Evolutionary conservation across 2,329 filamentous ascomycete species (phyloP).

Genomic region (Exserohilum rostratum): DNA sequence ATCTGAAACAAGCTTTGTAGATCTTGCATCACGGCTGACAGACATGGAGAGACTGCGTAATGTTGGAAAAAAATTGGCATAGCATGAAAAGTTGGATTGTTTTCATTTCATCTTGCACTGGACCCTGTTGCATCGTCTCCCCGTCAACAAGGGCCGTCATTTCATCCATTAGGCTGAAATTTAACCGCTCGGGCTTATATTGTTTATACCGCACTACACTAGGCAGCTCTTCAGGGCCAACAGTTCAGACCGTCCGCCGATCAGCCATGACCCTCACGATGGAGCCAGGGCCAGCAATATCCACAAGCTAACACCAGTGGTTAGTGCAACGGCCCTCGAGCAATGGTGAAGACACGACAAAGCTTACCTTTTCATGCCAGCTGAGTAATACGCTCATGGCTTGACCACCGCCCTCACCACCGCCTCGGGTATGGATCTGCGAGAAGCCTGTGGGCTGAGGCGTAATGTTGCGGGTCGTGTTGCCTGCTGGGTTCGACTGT

Average conservation of each 20-base stretch:
- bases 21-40: neutral
- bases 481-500: slow-evolving; percentile 41
- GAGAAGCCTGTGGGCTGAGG: slow-evolving; percentile 89
- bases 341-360: slow-evolving; percentile 1
- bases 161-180: neutral
- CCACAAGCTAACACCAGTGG: slow-evolving; percentile 69
- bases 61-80: no score
- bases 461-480: slow-evolving; percentile 55
- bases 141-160: slow-evolving; percentile 1
- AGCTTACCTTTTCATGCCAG: slow-evolving; percentile 87
- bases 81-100: neutral
- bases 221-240: slow-evolving; percentile 1
- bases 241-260: slow-evolving; percentile 78
- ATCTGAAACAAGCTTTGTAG: neutral
- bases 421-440: slow-evolving; percentile 69
- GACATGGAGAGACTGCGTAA: neutral
- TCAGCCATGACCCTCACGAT: slow-evolving; percentile 97
- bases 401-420: slow-evolving; percentile 74
- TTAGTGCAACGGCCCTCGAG: slow-evolving; percentile 20
- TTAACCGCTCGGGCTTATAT: neutral
- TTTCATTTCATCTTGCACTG: neutral
- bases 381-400: slow-evolving; percentile 96
- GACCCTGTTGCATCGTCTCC: neutral
- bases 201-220: neutral
- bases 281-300: slow-evolving; percentile 85